These are phyloP conservation scores for Yueomyces sp. DNA, from an alignment of 805 yeast genomes.

Conservation along the genomic window DNA sequence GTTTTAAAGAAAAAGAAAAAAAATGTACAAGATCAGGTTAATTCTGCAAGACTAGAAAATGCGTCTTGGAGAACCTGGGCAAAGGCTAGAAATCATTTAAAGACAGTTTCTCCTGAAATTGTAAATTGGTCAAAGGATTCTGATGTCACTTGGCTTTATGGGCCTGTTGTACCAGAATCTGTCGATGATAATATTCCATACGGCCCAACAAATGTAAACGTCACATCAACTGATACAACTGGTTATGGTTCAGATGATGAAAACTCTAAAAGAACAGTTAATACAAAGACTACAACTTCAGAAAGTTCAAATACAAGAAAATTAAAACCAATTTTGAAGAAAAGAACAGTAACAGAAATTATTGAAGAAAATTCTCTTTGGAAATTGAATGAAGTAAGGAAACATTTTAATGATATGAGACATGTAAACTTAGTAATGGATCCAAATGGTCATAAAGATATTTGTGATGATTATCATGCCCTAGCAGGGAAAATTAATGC, in stretches of 20 bases:
- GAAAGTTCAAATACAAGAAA: constrained; percentile 9
- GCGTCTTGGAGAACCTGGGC: constrained; percentile 99
- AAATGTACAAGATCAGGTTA: constrained; percentile 49
- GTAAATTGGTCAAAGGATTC: constrained; percentile 95
- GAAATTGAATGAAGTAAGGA: constrained; percentile 37
- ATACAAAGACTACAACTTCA: constrained; percentile 4
- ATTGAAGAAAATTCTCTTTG: constrained; percentile 25
- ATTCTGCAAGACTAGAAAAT: constrained; percentile 66
- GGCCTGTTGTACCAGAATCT: constrained; percentile 41
- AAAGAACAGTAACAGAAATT: constrained; percentile 76
- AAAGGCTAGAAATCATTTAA: constrained; percentile 63
- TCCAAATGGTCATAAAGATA: constrained; percentile 8
- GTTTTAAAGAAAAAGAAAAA: constrained; percentile 53
- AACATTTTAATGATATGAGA: constrained; percentile 36
- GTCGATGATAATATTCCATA: not conserved
- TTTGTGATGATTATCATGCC: constrained; percentile 22
- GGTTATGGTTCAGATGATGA: constrained; percentile 31
- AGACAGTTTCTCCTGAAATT: constrained; percentile 79
- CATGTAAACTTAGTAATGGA: constrained; percentile 15
- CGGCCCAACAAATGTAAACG: not conserved
- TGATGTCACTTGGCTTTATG: constrained; percentile 96
- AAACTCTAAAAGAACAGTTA: constrained; percentile 17
- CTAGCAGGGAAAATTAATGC: constrained; percentile 26
- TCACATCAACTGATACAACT: constrained; percentile 4
- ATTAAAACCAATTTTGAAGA: constrained; percentile 78